Evolutionary conservation across 2,329 filamentous ascomycete genomes (phyloP), one percentile per base, ranked within the genome.

Genomic region (Penicillium capsulatum): DNA sequence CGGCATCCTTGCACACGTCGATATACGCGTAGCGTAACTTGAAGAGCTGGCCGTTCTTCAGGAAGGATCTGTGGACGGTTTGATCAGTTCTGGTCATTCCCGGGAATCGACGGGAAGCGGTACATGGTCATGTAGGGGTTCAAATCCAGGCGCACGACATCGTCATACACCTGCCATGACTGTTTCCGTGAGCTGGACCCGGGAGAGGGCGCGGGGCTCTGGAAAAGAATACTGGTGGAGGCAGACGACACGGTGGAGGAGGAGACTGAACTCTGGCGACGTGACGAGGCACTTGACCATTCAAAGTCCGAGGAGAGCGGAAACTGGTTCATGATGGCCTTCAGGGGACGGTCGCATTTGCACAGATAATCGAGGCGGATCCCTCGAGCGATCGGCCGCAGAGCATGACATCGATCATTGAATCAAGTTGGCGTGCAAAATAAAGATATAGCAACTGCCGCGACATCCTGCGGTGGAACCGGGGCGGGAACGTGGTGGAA

Each of bases 11-110:
- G 45, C 60, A 61, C 22, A 69, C 57, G 37, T 67, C 63, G 41
- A 69, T 63, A 33, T 53, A 61, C 2, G 53, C 56, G 36, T 66
- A 68, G 35, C 57, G 63, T 17, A 69, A 40, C 39, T 65, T 66
- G 53, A 69, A 69, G 4, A 66, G 40, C 35, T 64, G 61, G 14
- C 54, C 58, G 29, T 58, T 61, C 31, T 64, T 63, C 14, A 64
- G 51, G 36, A 69, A 69, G 1, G 65, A 65, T 34, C 65, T 67
- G 36, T 10, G 13, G 3, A 16, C n/a, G n/a, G n/a, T n/a, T n/a
- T n/a, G n/a, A n/a, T n/a, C n/a, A n/a, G n/a, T n/a, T n/a, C n/a
- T n/a, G n/a, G n/a, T n/a, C n/a, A n/a, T n/a, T n/a, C n/a, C n/a
- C n/a, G n/a, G n/a, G n/a, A n/a, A n/a, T n/a, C n/a, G n/a, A n/a